phyloP scores from a whole-genome alignment of 441 rosid species.

The Croton setiger region DNA sequence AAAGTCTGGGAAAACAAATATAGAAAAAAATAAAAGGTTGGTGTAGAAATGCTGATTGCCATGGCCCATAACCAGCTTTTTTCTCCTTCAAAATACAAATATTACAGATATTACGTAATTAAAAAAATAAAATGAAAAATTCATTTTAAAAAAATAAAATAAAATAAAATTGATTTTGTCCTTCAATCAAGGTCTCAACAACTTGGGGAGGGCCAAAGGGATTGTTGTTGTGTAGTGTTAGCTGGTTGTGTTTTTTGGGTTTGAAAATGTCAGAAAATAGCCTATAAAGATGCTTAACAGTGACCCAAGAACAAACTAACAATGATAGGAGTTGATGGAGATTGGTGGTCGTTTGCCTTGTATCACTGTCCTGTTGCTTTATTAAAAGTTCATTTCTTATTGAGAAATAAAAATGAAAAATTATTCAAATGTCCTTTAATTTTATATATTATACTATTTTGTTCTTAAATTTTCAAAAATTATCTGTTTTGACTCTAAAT shows the following conservation, averaged over 20 bases:
- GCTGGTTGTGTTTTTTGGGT: slow-evolving; percentile 8
- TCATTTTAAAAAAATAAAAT: not conserved
- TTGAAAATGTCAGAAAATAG: slow-evolving; percentile 22
- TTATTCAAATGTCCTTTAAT: too few species aligned
- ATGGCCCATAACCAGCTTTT: slow-evolving; percentile 35
- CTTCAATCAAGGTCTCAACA: slow-evolving; percentile 13
- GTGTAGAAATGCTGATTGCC: slow-evolving; percentile 29
- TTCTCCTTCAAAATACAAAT: not conserved
- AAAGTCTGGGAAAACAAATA: slow-evolving; percentile 24
- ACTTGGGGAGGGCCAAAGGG: not conserved
- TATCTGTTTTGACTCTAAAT: too few species aligned
- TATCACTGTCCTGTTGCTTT: not conserved
- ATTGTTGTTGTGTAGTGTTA: not conserved
- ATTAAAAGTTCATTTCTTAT: not conserved
- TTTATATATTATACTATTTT: too few species aligned
- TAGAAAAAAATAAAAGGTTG: slow-evolving; percentile 19
- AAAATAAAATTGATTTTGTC: not conserved
- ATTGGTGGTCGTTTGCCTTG: slow-evolving; percentile 7
- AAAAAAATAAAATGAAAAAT: not conserved
- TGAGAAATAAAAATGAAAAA: too few species aligned
- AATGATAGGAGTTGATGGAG: slow-evolving; percentile 21
- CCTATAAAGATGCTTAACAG: slow-evolving; percentile 1
- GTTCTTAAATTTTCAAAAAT: too few species aligned
- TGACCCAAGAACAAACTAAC: slow-evolving; percentile 30
- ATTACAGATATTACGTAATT: not conserved